phyloP scores from a whole-genome alignment of 2,329 filamentous ascomycete species.

The Neopestalotiopsis sp. region DNA sequence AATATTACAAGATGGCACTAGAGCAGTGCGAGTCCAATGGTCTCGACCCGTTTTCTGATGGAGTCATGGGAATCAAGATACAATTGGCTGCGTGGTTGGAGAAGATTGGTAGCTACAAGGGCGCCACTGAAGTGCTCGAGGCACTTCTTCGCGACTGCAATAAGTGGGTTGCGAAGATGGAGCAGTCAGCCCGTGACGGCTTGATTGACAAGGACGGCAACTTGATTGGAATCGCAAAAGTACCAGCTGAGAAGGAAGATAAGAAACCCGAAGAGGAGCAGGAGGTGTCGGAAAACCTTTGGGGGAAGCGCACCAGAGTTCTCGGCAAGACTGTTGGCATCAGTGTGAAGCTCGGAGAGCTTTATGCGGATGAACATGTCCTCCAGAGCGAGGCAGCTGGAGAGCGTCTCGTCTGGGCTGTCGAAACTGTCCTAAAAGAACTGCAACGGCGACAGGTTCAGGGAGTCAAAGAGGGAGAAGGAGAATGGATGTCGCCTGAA shows the following conservation, averaged over 20 bases:
- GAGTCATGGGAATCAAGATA: conserved; percentile 88
- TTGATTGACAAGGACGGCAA: conserved; percentile 48
- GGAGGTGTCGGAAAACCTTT: conserved; percentile 52
- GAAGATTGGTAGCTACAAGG: conserved; percentile 71
- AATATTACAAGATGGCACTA: conserved; percentile 83
- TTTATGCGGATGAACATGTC: conserved; percentile 81
- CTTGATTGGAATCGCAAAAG: conserved; percentile 28
- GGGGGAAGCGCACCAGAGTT: conserved; percentile 67
- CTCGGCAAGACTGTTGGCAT: conserved; percentile 77
- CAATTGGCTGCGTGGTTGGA: conserved; percentile 82
- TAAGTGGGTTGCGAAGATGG: conserved; percentile 63
- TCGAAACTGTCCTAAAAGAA: conserved; percentile 81
- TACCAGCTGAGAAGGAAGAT: conserved; percentile 20
- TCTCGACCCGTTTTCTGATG: conserved; percentile 89
- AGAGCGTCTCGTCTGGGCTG: conserved; percentile 77
- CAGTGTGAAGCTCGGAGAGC: conserved; percentile 81
- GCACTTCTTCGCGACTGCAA: conserved; percentile 73
- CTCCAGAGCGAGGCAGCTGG: conserved; percentile 77
- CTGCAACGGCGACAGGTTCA: conserved; percentile 69
- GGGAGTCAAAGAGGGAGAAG: conserved; percentile 73
- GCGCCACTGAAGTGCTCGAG: conserved; percentile 79
- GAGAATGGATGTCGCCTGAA: conserved; percentile 71
- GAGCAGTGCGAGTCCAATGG: conserved; percentile 73
- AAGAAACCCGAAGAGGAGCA: conserved; percentile 30
- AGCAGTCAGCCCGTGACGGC: conserved; percentile 54